A percentile compares a stretch with the other conserved stretches of the same genome.
These are phyloP conservation scores for Myrica gale DNA, from an alignment of 306 rosid species.

Conservation along the genomic window DNA sequence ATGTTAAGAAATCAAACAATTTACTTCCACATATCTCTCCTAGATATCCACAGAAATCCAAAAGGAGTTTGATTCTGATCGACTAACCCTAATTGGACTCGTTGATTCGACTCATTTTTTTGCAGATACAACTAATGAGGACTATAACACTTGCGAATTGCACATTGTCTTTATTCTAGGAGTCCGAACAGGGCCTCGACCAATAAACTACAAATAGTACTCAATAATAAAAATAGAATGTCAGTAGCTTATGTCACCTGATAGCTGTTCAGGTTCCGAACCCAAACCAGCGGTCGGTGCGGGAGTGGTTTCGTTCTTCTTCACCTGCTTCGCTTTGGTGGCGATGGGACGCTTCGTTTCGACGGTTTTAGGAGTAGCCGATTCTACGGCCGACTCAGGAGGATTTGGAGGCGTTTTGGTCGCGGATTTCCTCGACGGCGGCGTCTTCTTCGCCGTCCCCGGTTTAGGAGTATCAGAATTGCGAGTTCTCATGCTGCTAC, in stretches of 20 bases:
- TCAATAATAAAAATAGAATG: background rate
- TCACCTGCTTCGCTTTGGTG: slow-evolving; percentile 36
- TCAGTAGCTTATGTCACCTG: slow-evolving; percentile 35
- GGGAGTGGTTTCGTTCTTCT: slow-evolving; percentile 47
- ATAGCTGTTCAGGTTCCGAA: slow-evolving; percentile 32
- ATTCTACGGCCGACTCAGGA: slow-evolving; percentile 8
- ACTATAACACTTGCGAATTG: background rate
- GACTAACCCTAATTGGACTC: background rate
- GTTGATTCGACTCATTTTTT: background rate
- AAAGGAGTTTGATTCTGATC: background rate
- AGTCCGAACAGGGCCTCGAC: background rate
- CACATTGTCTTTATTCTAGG: background rate
- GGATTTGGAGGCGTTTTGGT: slow-evolving; percentile 32
- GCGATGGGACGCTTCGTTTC: slow-evolving; percentile 39
- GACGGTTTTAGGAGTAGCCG: slow-evolving; percentile 20
- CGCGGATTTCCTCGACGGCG: slow-evolving; percentile 47
- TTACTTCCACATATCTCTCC: background rate
- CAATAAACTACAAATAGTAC: background rate
- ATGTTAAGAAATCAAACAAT: background rate
- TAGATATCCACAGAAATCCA: background rate
- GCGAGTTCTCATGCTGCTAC: slow-evolving; percentile 55
- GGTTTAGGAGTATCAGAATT: slow-evolving; percentile 44
- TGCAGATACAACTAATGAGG: background rate
- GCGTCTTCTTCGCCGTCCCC: slow-evolving; percentile 45
- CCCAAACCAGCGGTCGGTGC: slow-evolving; percentile 19